Evolutionary conservation across 371 early-diverging fungal species (phyloP), one percentile per base, ranked within the genome.

Genomic region (Mortierella sp.): DNA sequence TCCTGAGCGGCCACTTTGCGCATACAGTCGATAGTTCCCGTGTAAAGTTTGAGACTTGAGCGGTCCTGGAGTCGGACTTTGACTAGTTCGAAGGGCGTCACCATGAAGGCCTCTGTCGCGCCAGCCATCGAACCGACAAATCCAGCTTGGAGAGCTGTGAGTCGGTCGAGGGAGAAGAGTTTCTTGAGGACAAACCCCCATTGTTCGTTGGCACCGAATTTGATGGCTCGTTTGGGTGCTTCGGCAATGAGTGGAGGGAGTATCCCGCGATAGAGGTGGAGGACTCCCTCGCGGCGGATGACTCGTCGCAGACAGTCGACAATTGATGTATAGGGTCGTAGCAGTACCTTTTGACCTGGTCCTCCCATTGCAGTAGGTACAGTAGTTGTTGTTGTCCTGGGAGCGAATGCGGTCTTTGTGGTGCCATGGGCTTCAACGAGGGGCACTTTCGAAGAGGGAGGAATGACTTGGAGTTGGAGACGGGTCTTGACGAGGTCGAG

Each of bases 191-290:
- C 88, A 43, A 89, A 82, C 6, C 92, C 92, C 85, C 95, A 96
- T 83, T 95, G 95, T 82, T 96, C 98, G 80, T 97, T 97, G 21
- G 96, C 95, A 11, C 95, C 94, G 88, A 97, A 97, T 83, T 98
- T 98, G 90, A 95, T 97, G 34, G 97, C 97, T 69, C 98, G 93
- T 89, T 98, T 97, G 26, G 98, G 98, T 50, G 98, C 98, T 88
- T 98, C 98, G 0, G 97, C 97, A 86, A 98, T 86, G 81, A 98
- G 95, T 5, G 98, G 98, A 8, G 98, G 96, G 28, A 96, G 72
- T 73, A 97, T 96, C 59, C 98, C 98, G 57, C 98, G 93, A 88
- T 98, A 98, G 55, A 98, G 91, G 28, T 91, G 89, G 21, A 88
- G 88, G 31, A 91, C 75, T 48, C 93, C 92, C 31, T 76, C 84